Evolutionary conservation across 768 basidiomycete genomes (phyloP).

Genomic region (Mycena sanguinolenta): DNA sequence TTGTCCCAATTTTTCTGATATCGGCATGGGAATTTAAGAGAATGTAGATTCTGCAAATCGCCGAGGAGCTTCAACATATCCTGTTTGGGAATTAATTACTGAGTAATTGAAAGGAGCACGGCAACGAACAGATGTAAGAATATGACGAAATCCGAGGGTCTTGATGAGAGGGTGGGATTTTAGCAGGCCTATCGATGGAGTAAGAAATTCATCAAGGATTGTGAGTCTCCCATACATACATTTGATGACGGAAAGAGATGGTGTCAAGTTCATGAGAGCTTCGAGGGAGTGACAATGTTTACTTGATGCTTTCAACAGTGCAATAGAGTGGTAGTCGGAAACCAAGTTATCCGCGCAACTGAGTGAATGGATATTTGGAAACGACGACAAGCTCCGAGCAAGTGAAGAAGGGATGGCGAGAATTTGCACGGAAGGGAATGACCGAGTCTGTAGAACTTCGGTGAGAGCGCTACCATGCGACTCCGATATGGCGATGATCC

Average conservation of each 20-base stretch:
- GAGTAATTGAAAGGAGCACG: not conserved
- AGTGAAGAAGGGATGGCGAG: slow-evolving; percentile 21
- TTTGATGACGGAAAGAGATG: slow-evolving; percentile 6
- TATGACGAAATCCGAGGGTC: slow-evolving; percentile 5
- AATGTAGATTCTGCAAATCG: slow-evolving; percentile 2
- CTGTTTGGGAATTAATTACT: not conserved
- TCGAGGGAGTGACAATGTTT: slow-evolving; percentile 15
- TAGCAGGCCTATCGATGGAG: not conserved
- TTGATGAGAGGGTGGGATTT: not conserved
- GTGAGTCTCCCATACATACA: not conserved
- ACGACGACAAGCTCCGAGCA: not conserved
- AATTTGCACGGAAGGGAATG: slow-evolving; percentile 1
- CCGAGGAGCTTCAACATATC: not conserved
- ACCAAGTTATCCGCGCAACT: slow-evolving; percentile 13
- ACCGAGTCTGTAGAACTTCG: not conserved
- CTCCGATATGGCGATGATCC: slow-evolving; percentile 18
- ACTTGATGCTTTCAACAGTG: not conserved
- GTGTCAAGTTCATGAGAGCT: slow-evolving; percentile 9
- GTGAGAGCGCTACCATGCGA: not conserved
- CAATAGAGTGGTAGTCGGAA: not conserved
- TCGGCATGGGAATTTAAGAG: slow-evolving; percentile 8
- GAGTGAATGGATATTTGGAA: slow-evolving; percentile 12
- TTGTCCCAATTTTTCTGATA: not conserved
- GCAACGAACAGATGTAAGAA: slow-evolving; percentile 5
- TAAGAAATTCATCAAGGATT: not conserved